Base-by-base conservation (phyloP, 2,329 filamentous ascomycete species). In the Trichoderma gracile region DNA sequence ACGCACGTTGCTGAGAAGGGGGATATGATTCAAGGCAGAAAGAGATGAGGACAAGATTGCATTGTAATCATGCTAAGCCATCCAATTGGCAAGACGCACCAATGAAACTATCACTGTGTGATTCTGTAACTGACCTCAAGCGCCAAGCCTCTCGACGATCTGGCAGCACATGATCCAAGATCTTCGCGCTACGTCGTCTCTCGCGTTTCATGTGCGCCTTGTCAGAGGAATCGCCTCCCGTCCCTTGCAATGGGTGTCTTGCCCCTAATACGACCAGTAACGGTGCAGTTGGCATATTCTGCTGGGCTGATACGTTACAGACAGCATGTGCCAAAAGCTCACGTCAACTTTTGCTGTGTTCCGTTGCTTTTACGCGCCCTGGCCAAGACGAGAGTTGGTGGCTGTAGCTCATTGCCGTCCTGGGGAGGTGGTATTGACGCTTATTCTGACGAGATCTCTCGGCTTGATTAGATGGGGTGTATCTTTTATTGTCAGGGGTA, bases 201-300 rank as follows among this genome's bases (percentile, higher is more conserved):
- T 54, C 33, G 52, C 52, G 52, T 54, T 54, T 54, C 52, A 54
- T 40, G 52, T 54, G 52, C n/a, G 52, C 30, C 33, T 40, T 40
- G 52, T 23, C 43, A 45, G 43, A 52, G 49, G 49, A 19, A 50
- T 30, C 30, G 47, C 27, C 21, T 53, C 21, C 12, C 17, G 25
- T n/a, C 50, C 27, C 50, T n/a, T 54, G 38, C 23, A 23, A 23
- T 23, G 30, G 30, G 5, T 19, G 33, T 38, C 33, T 38, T 14
- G 12, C 33, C 33, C 33, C 33, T 38, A 14, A 38, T 14, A 38
- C 14, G 33, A 3, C 3, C 33, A 33, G 8, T 33, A 33, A 9
- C 30, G 9, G 8, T 33, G 30, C 30, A 27, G 5, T 33, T n/a
- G n/a, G 30, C 30, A 33, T 33, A n/a, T n/a, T n/a, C n/a, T n/a